Conservation (phyloP, 192 early-diverging fungal genomes). For the Dissophora ornata region DNA sequence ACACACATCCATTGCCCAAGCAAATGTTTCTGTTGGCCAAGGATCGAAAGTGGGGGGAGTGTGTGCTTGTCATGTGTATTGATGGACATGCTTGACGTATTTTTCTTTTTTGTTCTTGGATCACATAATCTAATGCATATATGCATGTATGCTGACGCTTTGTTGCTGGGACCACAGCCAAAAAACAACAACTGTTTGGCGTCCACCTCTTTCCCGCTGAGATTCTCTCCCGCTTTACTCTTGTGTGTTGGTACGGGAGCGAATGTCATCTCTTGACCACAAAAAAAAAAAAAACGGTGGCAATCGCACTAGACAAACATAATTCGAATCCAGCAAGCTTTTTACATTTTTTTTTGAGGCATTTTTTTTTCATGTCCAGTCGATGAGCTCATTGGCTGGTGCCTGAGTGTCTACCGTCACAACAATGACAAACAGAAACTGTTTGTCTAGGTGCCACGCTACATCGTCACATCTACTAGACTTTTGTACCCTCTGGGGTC, state of each 20-base stretch:
- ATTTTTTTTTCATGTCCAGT: slow-evolving; percentile 18
- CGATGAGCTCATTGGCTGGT: slow-evolving; percentile 23
- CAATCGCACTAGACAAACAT: too few species aligned
- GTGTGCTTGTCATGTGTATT: too few species aligned
- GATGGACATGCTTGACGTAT: background rate
- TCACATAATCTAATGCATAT: slow-evolving; percentile 6
- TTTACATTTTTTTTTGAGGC: slow-evolving; percentile 13
- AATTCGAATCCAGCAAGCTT: slow-evolving; percentile 20
- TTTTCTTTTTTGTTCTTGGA: background rate
- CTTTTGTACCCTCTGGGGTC: background rate
- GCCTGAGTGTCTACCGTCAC: background rate
- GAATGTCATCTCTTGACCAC: too few species aligned
- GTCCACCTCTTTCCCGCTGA: too few species aligned
- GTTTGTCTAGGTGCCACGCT: background rate
- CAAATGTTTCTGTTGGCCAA: too few species aligned
- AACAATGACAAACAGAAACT: slow-evolving; percentile 10
- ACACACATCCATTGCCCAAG: too few species aligned
- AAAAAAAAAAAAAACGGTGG: too few species aligned
- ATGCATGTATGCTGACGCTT: background rate
- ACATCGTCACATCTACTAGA: background rate
- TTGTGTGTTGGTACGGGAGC: too few species aligned
- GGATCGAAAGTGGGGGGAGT: too few species aligned
- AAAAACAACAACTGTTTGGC: too few species aligned
- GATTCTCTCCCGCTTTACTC: too few species aligned
- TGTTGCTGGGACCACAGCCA: too few species aligned